Evolutionary conservation across 306 rosid species (phyloP).

Genomic region (Malus orientalis): DNA sequence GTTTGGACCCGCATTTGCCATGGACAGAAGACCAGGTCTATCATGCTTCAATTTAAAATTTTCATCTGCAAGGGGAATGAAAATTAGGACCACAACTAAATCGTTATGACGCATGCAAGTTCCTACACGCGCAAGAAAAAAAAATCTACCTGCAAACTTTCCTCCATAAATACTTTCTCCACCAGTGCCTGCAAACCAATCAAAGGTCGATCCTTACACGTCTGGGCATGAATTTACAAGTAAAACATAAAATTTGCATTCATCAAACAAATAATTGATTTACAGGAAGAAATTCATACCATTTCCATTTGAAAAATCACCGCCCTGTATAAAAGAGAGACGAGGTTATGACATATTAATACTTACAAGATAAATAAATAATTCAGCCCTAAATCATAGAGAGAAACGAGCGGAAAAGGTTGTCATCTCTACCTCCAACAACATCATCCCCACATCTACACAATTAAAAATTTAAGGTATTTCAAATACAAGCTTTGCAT

Average conservation of each 20-base stretch:
- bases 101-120: slow-evolving; percentile 4
- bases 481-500: background rate
- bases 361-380: background rate
- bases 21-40: slow-evolving; percentile 82
- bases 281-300: slow-evolving; percentile 49
- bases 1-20: slow-evolving; percentile 96
- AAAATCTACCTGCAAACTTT: slow-evolving; percentile 74
- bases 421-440: background rate
- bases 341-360: background rate
- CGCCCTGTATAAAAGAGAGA: slow-evolving; percentile 56
- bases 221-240: slow-evolving; percentile 25
- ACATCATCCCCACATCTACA: background rate
- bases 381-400: background rate
- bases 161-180: slow-evolving; percentile 98
- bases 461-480: background rate
- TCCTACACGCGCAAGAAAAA: background rate
- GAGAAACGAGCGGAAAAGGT: background rate
- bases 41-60: slow-evolving; percentile 72
- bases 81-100: slow-evolving; percentile 6
- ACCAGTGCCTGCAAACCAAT: slow-evolving; percentile 77
- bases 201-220: slow-evolving; percentile 30
- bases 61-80: slow-evolving; percentile 61
- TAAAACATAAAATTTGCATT: slow-evolving; percentile 18
- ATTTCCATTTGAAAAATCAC: slow-evolving; percentile 85
- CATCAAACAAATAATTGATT: slow-evolving; percentile 13